Base-by-base conservation (phyloP, 352 stramenopile species). In the Saprolegnia parasitica region DNA sequence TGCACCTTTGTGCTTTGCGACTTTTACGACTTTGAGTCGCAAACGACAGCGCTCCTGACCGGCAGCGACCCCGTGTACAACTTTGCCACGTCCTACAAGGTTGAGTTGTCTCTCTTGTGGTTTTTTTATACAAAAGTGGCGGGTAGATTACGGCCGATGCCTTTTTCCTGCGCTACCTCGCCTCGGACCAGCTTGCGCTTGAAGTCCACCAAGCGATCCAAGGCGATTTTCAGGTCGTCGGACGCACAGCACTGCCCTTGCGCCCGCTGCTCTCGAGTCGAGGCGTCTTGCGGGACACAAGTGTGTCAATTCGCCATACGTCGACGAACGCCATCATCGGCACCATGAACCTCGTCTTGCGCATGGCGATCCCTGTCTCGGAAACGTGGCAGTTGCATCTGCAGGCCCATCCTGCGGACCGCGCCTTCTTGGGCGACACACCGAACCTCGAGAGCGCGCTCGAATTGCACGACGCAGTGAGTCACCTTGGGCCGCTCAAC, bases 21-120 rank as follows among this genome's bases (percentile, higher is more conserved):
- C 65, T 98, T 98, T 67, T 98, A 96, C 71, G 90, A 98, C 71
- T 98, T 96, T 67, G 92, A 98, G 73, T 96, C 89, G 0, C 91
- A 98, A 75, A 86, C 90, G 50, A 98, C 92, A 42, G 78, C 92
- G 26, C 74, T 98, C 37, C 60, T 97, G 15, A 78, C 89, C 13
- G 93, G 93, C 26, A 82, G 67, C 42, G 77, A 78, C 20, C 93
- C 92, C 2, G 78, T 85, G 20, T 98, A 96, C 77, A 96, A 97
- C 72, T 95, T 97, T 63, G 90, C 91, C 9, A 83, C 88, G 15
- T 96, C 83, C 0, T 98, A 96, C 74, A 96, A 96, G 71, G 74
- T n/a, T n/a, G n/a, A n/a, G n/a, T n/a, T n/a, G n/a, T n/a, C n/a
- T n/a, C n/a, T n/a, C n/a, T n/a, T n/a, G n/a, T n/a, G n/a, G n/a